A percentile compares a stretch with the other conserved stretches of the same genome.
Evolutionary conservation across 2,329 filamentous ascomycete species (phyloP).

Genomic region (Pseudohalonectria lignicola): DNA sequence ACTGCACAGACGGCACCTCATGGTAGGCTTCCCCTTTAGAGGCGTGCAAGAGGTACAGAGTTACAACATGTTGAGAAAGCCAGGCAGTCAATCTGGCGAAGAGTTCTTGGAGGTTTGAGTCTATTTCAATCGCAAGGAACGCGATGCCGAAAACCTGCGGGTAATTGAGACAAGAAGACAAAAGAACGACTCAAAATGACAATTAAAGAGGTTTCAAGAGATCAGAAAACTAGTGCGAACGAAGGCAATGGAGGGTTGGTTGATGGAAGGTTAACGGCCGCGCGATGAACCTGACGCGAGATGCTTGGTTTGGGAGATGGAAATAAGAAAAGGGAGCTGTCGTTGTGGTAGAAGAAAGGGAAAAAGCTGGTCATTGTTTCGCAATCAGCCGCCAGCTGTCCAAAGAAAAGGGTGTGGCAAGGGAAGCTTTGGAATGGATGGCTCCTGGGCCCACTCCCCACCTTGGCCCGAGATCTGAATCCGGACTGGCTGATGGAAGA

Average conservation of each 20-base stretch:
- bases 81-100: slow-evolving; percentile 4
- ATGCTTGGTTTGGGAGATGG: slow-evolving; percentile 5
- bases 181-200: too few relatives aligned
- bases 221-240: too few relatives aligned
- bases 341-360: background rate
- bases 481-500: slow-evolving; percentile 3
- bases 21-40: background rate
- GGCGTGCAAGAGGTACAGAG: slow-evolving; percentile 1
- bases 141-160: too few relatives aligned
- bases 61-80: slow-evolving; percentile 4
- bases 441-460: background rate
- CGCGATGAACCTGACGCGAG: too few relatives aligned
- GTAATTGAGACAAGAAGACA: too few relatives aligned
- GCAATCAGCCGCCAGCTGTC: slow-evolving; percentile 8
- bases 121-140: too few relatives aligned
- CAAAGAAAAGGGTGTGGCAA: background rate
- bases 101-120: too few relatives aligned
- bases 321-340: slow-evolving; percentile 7
- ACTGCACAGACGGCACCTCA: background rate
- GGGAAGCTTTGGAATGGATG: slow-evolving; percentile 10
- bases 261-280: too few relatives aligned
- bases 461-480: slow-evolving; percentile 5
- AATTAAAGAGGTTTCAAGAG: too few relatives aligned
- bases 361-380: slow-evolving; percentile 14
- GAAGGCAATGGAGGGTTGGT: too few relatives aligned